Conservation (phyloP, 768 basidiomycete species). For the Boletus subparvulus region DNA sequence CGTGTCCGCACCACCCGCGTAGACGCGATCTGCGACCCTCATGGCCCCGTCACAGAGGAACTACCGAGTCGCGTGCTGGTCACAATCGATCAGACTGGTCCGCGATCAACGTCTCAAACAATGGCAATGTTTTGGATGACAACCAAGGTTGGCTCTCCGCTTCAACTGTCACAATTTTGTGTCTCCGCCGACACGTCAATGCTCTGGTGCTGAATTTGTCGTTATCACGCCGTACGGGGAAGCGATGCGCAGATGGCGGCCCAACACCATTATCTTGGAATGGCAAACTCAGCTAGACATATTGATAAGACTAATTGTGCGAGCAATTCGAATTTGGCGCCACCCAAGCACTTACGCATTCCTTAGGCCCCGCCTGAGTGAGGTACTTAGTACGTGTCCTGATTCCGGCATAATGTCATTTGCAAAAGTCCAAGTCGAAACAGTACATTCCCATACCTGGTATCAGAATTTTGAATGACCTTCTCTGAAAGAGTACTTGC, state of each 20-base stretch:
- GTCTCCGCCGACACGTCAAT: background rate
- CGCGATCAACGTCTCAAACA: background rate
- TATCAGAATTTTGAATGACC: no score
- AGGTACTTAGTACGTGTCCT: background rate
- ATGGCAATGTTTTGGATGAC: background rate
- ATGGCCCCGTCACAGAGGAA: background rate
- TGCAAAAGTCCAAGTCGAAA: background rate
- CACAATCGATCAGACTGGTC: no score
- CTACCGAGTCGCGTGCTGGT: no score
- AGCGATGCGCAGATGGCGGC: no score
- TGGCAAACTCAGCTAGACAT: no score
- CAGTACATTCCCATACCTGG: background rate
- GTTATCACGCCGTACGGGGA: no score
- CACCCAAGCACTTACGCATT: background rate
- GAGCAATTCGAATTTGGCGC: no score
- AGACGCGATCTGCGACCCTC: no score
- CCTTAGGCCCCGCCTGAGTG: background rate
- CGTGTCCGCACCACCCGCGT: background rate
- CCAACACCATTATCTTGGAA: no score
- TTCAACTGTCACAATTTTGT: background rate
- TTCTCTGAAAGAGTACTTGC: no score
- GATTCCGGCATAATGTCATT: background rate
- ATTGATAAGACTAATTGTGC: no score
- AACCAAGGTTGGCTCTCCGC: conserved; percentile 4
- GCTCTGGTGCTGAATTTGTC: no score